A percentile compares a stretch with the other conserved stretches of the same genome.
These are phyloP conservation scores for Fusarium metavorans DNA, from an alignment of 2,329 filamentous ascomycete genomes.

Conservation along the genomic window DNA sequence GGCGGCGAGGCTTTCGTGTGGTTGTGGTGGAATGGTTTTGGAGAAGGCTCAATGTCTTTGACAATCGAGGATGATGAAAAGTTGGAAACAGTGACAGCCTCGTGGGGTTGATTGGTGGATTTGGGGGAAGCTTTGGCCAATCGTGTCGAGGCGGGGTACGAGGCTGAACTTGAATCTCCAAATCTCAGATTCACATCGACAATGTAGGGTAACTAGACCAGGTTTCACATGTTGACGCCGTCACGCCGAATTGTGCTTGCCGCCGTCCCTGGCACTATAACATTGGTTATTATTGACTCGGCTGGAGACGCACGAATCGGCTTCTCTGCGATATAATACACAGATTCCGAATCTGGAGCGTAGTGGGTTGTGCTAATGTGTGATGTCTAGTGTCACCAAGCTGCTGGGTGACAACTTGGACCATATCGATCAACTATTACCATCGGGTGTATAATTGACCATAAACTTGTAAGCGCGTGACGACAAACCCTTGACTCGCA, in stretches of 20 bases:
- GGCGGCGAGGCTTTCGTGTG: neutral
- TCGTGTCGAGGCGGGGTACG: constrained; percentile 2
- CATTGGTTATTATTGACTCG: neutral
- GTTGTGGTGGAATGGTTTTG: neutral
- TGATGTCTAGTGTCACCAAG: neutral
- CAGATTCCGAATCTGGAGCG: neutral
- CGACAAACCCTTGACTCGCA: neutral
- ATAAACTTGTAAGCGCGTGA: neutral
- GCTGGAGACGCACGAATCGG: neutral
- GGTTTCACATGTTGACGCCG: neutral
- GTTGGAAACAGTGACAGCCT: constrained; percentile 45
- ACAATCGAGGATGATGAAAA: constrained; percentile 36
- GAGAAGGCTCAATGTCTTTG: neutral
- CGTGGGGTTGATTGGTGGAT: constrained; percentile 22
- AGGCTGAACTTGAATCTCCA: constrained; percentile 29
- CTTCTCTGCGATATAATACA: neutral
- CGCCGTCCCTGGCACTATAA: neutral
- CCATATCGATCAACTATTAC: neutral
- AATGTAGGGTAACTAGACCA: constrained; percentile 13
- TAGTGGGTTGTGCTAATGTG: neutral
- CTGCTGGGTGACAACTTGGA: neutral
- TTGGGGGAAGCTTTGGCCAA: constrained; percentile 21
- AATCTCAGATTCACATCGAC: neutral
- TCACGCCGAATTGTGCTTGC: neutral
- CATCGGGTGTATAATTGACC: neutral